Percentiles rank a stretch among this genome's conserved stretches.
phyloP scores from a whole-genome alignment of 2,329 filamentous ascomycete genomes.

The Ophiostoma montium region DNA sequence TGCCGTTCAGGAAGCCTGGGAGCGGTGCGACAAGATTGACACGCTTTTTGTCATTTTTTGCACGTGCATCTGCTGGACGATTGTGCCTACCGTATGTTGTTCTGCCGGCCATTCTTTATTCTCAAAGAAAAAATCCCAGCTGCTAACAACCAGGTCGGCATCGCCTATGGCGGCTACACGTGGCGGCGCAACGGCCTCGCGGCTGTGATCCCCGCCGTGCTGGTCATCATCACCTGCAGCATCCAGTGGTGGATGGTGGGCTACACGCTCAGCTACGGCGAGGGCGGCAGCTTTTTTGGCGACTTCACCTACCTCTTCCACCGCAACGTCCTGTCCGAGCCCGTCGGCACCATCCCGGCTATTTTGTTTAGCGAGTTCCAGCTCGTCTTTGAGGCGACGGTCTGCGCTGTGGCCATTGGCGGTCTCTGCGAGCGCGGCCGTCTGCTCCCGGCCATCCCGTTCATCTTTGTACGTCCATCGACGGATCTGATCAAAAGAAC shows the following conservation, averaged over 20 bases:
- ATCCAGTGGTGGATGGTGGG: slow-evolving; percentile 99
- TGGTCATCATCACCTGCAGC: slow-evolving; percentile 72
- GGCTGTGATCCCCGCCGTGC: slow-evolving; percentile 45
- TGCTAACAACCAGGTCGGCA: slow-evolving; percentile 1
- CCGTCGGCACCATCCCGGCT: slow-evolving; percentile 77
- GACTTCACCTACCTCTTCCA: slow-evolving; percentile 78
- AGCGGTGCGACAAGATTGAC: slow-evolving; percentile 3
- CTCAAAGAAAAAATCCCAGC: too few species aligned
- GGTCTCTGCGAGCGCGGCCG: slow-evolving; percentile 7
- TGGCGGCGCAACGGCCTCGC: slow-evolving; percentile 9
- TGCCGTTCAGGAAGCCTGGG: neutral
- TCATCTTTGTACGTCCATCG: slow-evolving; percentile 5
- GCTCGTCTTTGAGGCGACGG: slow-evolving; percentile 16
- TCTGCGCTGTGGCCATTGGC: slow-evolving; percentile 8
- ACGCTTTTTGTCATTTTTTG: slow-evolving; percentile 8
- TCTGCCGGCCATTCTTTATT: neutral
- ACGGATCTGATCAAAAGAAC: neutral
- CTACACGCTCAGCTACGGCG: slow-evolving; percentile 78
- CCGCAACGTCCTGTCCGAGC: slow-evolving; percentile 75
- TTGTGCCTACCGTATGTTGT: slow-evolving; percentile 5
- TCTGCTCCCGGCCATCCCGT: slow-evolving; percentile 4
- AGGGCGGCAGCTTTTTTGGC: slow-evolving; percentile 73
- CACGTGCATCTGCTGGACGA: slow-evolving; percentile 8
- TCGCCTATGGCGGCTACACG: slow-evolving; percentile 9
- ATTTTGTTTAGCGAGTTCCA: slow-evolving; percentile 86